Evolutionary conservation across 495 filamentous ascomycete species (phyloP).

Genomic region (Cudoniella acicularis): DNA sequence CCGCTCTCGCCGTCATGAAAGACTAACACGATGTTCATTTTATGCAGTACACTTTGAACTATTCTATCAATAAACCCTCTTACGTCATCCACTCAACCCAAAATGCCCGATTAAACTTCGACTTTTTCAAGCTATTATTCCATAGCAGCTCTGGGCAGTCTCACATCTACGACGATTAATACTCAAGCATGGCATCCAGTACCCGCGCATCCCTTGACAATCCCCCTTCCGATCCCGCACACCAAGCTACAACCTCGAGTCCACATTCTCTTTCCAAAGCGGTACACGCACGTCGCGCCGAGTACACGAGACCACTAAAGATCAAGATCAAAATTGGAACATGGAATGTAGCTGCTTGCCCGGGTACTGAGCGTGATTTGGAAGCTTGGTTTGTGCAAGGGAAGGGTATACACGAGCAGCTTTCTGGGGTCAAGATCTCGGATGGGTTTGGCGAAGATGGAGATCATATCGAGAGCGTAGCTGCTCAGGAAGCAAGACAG

Average conservation of each 20-base stretch:
- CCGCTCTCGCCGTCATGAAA: not conserved
- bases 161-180: not conserved
- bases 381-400: conserved; percentile 80
- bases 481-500: conserved; percentile 37
- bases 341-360: conserved; percentile 89
- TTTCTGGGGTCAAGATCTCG: conserved; percentile 48
- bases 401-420: conserved; percentile 58
- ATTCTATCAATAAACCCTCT: no score
- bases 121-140: no score
- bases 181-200: not conserved
- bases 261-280: conserved; percentile 40
- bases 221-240: not conserved
- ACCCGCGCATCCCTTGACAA: conserved; percentile 1
- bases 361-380: conserved; percentile 81
- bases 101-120: no score
- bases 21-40: not conserved
- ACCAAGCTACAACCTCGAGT: conserved; percentile 13
- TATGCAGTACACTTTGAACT: not conserved
- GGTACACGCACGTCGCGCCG: conserved; percentile 66
- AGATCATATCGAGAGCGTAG: conserved; percentile 34
- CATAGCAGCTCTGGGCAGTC: no score
- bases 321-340: conserved; percentile 83
- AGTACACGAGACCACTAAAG: conserved; percentile 67
- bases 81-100: not conserved
- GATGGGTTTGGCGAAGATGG: conserved; percentile 24